These are phyloP conservation scores for Lactarius evosmus DNA, from an alignment of 768 basidiomycete genomes.

Conservation along the genomic window DNA sequence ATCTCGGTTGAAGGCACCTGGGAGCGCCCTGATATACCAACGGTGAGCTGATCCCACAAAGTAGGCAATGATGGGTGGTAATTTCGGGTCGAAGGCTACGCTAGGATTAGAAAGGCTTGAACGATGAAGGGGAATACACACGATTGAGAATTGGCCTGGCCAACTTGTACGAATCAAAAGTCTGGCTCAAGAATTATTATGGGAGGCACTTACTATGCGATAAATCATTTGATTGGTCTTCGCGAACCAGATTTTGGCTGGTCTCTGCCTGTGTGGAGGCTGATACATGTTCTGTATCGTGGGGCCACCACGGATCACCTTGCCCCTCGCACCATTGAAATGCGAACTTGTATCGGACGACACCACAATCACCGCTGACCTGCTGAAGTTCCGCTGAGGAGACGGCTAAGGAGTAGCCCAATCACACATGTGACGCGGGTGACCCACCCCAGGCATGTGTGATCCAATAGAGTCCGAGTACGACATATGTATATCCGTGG, in stretches of 20 bases:
- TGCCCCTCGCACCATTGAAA: constrained; percentile 83
- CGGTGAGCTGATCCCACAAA: constrained; percentile 47
- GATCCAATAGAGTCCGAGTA: constrained; percentile 72
- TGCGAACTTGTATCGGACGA: constrained; percentile 78
- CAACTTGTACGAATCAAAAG: constrained; percentile 1
- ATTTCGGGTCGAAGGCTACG: neutral
- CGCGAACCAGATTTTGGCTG: neutral
- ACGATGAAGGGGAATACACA: neutral
- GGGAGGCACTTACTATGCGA: neutral
- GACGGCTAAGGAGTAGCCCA: neutral
- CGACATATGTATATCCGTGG: constrained; percentile 49
- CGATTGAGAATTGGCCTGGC: neutral
- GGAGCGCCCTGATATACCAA: constrained; percentile 53
- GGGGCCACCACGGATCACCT: constrained; percentile 52
- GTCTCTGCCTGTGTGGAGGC: neutral
- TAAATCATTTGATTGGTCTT: neutral
- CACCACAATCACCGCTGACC: constrained; percentile 45
- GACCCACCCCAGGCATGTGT: constrained; percentile 64
- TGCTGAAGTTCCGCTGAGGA: constrained; percentile 60
- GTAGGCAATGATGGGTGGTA: constrained; percentile 35
- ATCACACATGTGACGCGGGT: neutral
- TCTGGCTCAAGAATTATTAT: neutral
- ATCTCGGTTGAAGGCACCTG: constrained; percentile 62
- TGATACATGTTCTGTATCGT: neutral
- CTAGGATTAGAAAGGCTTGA: constrained; percentile 4